Evolutionary conservation across 164 flowering plant species (phyloP).

Genomic region (Stephania cephalantha): DNA sequence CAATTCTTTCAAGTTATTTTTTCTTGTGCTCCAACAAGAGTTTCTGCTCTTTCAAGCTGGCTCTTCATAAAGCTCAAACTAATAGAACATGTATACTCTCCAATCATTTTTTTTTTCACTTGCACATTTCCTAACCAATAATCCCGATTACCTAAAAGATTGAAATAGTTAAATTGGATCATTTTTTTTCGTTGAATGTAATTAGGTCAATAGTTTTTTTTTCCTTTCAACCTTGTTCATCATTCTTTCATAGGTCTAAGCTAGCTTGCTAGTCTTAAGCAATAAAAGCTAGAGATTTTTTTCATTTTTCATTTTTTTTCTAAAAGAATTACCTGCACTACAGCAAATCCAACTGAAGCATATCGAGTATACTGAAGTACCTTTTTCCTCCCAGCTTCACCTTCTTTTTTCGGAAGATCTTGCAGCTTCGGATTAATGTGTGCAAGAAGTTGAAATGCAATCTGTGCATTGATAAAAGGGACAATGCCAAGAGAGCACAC

Average conservation of each 20-base stretch:
- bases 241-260: background rate
- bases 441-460: slow-evolving; percentile 95
- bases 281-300: background rate
- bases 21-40: background rate
- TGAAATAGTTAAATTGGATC: background rate
- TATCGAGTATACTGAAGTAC: slow-evolving; percentile 90
- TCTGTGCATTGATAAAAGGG: slow-evolving; percentile 94
- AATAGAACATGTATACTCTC: background rate
- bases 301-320: background rate
- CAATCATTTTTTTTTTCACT: background rate
- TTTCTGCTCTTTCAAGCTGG: too few relatives aligned
- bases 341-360: slow-evolving; percentile 97
- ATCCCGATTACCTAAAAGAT: too few relatives aligned
- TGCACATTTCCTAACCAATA: too few relatives aligned
- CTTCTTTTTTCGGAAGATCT: slow-evolving; percentile 98
- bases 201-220: background rate
- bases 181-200: background rate
- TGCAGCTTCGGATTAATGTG: slow-evolving; percentile 93
- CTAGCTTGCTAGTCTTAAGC: background rate
- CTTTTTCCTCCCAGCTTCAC: slow-evolving; percentile 99
- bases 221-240: background rate
- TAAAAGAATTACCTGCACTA: slow-evolving; percentile 64
- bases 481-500: slow-evolving; percentile 98
- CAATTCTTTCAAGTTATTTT: background rate
- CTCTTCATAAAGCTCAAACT: background rate